Evolutionary conservation across 1,284 basidiomycete genomes (phyloP).

Genomic region (Ustilago crameri): DNA sequence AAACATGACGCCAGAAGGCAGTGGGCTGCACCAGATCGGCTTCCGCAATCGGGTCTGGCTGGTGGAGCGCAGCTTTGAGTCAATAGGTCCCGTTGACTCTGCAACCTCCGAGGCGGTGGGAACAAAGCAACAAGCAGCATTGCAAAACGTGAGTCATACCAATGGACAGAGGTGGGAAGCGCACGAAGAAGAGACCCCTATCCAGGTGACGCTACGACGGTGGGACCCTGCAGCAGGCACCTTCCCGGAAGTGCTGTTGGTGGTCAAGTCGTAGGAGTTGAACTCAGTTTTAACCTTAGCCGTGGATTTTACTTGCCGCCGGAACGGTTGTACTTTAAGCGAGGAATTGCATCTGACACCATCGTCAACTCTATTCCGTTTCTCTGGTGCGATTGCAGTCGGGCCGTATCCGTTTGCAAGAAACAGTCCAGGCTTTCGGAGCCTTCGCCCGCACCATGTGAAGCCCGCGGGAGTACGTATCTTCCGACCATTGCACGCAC

Average conservation of each 20-base stretch:
- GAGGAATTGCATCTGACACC: no score
- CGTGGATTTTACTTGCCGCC: no score
- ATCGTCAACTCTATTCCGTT: no score
- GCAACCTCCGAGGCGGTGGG: no score
- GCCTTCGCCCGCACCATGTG: slow-evolving; percentile 39
- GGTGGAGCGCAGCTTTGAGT: slow-evolving; percentile 38
- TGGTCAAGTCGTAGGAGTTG: slow-evolving; percentile 42
- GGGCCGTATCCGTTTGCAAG: slow-evolving; percentile 16
- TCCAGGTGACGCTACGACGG: slow-evolving; percentile 33
- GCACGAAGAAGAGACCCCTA: slow-evolving; percentile 18
- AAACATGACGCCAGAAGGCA: slow-evolving; percentile 12
- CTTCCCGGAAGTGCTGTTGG: slow-evolving; percentile 59
- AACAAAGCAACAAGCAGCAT: no score
- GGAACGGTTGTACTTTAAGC: no score
- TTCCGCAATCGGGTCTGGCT: slow-evolving; percentile 65
- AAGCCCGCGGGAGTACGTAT: background rate
- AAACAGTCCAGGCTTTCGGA: slow-evolving; percentile 42
- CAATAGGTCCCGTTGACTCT: background rate
- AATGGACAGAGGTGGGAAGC: no score
- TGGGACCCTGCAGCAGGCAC: slow-evolving; percentile 58
- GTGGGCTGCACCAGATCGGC: slow-evolving; percentile 55
- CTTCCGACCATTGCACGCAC: no score
- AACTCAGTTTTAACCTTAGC: no score
- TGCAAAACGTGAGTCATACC: slow-evolving; percentile 29
- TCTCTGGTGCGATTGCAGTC: background rate